Evolutionary conservation across 352 stramenopile species (phyloP).

Genomic region (Pythium phragmitis): DNA sequence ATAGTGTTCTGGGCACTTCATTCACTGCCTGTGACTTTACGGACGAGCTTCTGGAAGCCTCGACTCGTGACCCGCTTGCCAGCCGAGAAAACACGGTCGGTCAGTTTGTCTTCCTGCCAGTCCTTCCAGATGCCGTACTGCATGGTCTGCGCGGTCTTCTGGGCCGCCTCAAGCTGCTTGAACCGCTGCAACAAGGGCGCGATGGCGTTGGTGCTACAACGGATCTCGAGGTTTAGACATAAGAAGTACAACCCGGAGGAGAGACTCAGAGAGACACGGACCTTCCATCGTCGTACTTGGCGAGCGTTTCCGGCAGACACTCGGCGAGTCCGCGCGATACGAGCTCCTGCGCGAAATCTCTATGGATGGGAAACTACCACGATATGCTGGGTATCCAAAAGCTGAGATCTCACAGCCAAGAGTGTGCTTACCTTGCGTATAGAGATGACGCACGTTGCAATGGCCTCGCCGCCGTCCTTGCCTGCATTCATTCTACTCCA

Average conservation of each 20-base stretch:
- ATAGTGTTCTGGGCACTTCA: background rate
- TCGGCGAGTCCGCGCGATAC: slow-evolving; percentile 59
- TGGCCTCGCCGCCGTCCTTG: slow-evolving; percentile 6
- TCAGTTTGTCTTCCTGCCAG: slow-evolving; percentile 70
- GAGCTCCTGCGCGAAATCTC: slow-evolving; percentile 62
- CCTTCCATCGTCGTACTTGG: slow-evolving; percentile 64
- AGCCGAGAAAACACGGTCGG: slow-evolving; percentile 57
- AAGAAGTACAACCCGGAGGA: background rate
- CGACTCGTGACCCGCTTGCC: slow-evolving; percentile 53
- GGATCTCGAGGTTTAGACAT: background rate
- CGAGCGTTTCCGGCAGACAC: slow-evolving; percentile 56
- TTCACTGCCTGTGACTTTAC: slow-evolving; percentile 19
- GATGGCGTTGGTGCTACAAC: slow-evolving; percentile 21
- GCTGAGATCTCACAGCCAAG: background rate
- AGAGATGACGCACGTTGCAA: slow-evolving; percentile 60
- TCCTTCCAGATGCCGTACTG: slow-evolving; percentile 81
- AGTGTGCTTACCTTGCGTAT: slow-evolving; percentile 35
- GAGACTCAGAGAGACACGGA: slow-evolving; percentile 29
- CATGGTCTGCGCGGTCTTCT: slow-evolving; percentile 76
- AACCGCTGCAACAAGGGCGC: slow-evolving; percentile 42
- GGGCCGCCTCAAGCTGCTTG: slow-evolving; percentile 45
- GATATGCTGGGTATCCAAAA: too few species aligned
- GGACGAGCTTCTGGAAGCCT: slow-evolving; percentile 28
- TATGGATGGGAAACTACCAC: slow-evolving; percentile 40
- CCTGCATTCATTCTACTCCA: slow-evolving; percentile 4